These are phyloP conservation scores for Zizania palustris DNA, from an alignment of 202 grass and related monocot species.

Conservation along the genomic window DNA sequence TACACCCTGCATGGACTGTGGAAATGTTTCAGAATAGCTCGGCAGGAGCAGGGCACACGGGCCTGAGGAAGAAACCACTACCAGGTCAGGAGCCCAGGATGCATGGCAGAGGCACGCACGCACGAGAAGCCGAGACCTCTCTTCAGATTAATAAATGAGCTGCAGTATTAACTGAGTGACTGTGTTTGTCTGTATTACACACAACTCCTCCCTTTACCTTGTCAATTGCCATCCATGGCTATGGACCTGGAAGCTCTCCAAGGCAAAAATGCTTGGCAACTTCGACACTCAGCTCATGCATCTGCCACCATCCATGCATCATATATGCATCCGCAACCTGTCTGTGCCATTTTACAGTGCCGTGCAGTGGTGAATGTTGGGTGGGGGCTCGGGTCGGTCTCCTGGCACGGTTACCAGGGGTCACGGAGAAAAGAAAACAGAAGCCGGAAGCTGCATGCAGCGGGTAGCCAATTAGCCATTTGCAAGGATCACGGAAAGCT, in stretches of 20 bases:
- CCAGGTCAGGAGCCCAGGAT: no score
- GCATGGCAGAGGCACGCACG: conserved; percentile 23
- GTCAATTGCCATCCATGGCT: conserved; percentile 12
- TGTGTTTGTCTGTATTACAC: neutral
- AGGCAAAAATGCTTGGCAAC: neutral
- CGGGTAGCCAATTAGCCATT: neutral
- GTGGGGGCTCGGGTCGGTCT: neutral
- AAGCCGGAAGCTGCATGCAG: conserved; percentile 13
- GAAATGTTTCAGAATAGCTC: conserved; percentile 29
- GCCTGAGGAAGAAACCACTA: conserved; percentile 39
- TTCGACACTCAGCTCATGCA: neutral
- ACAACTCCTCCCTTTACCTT: neutral
- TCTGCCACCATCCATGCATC: neutral
- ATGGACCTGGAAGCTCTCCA: neutral
- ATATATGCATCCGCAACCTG: neutral
- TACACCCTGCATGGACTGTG: conserved; percentile 20
- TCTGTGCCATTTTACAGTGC: conserved; percentile 8
- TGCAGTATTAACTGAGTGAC: conserved; percentile 20
- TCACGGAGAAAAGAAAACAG: conserved; percentile 38
- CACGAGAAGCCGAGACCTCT: conserved; percentile 22
- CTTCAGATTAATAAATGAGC: neutral
- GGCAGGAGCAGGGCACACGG: conserved; percentile 29
- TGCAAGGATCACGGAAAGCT: neutral
- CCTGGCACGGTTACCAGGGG: neutral
- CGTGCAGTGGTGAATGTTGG: conserved; percentile 41